Base-by-base conservation (phyloP, 768 basidiomycete genomes). In the Pisolithus albus region DNA sequence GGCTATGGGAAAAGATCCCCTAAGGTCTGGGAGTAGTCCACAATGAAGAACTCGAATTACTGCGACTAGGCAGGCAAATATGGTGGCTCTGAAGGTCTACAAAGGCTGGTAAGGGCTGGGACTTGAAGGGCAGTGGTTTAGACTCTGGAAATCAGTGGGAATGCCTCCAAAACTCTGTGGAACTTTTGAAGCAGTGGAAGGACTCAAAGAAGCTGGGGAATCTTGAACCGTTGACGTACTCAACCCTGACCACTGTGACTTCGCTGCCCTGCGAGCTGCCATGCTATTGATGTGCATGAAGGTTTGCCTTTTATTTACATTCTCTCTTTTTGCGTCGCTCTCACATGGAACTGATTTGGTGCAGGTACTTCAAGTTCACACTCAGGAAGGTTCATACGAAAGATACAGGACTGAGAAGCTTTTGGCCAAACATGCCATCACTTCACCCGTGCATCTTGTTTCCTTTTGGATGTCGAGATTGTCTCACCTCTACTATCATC, bases 351-450 rank as follows among this genome's bases (percentile, higher is more conserved):
- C 7, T 45, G 34, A 56, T 50, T 48, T 16, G n/a, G 55, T 51
- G 23, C 63, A 92, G 89, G 75, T 86, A 61, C 75, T 95, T 54
- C 92, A 90, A 71, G 80, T 74, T 42, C 83, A 82, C 52, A 94
- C 92, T 30, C 84, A 84, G 59, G 89, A 95, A 65, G 88, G 92
- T 51, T 70, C 94, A 68, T 97, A 97, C 66, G 94, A 97, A 74
- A 85, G 84, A 60, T 97, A 86, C 69, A 77, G 94, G 63, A 93
- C 90, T 1, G 91, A 92, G 73, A 92, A 92, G 69, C 79, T 93
- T 51, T 80, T 93, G 18, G 89, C 88, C 43, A 79, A 88, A 57
- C 85, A 90, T 56, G 90, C 87, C 19, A 92, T n/a, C n/a, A n/a
- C n/a, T n/a, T 6, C 56, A 56, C 18, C 43, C 49, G 26, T 46